Base-by-base conservation (phyloP, 1,139 yeast genomes). In the Spathaspora sp. region DNA sequence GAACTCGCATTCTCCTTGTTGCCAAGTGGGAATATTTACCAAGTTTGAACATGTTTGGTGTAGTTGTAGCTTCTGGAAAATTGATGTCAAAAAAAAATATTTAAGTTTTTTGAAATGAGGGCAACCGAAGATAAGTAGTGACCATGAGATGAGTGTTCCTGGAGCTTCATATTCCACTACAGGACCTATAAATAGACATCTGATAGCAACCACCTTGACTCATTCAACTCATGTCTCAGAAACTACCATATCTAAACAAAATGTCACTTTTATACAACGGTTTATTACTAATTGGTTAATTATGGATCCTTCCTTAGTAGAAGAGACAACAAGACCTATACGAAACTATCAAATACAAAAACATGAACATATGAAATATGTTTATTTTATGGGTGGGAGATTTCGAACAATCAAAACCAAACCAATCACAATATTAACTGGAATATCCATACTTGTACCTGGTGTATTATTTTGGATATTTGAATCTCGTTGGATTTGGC, bases 371-470 rank as follows among this genome's bases (percentile, higher is more conserved):
- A 56, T 62, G 40, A 67, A 65, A 36, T 66, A 65, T 41, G 47
- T 79, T 3, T 86, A 77, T 61, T 63, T 84, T 3, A 67, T 80
- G 47, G 95, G 95, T 6, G 95, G 95, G 0, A 63, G 90, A 36
- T 59, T 83, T 41, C 65, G 82, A 33, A 64, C 76, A 1, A 65
- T 72, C 45, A 67, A 68, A 49, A 61, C 70, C 49, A 51, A 57
- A 46, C 76, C 80, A 25, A 54, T 68, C 41, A 64, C 67, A 42
- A 15, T 76, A 8, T 25, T 65, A 0, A 72, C 79, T 0, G 65
- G 70, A 1, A 43, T 63, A 0, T 37, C 67, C 1, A 57, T 80
- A 0, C 43, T 81, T 0, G 54, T 73, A 0, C 82, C 87, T 0
- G 76, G 75, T 1, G 76, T 85, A 1, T 59, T 87, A 17, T 74